Conservation (phyloP, 805 yeast genomes). For the Pichia sporocuriosa region DNA sequence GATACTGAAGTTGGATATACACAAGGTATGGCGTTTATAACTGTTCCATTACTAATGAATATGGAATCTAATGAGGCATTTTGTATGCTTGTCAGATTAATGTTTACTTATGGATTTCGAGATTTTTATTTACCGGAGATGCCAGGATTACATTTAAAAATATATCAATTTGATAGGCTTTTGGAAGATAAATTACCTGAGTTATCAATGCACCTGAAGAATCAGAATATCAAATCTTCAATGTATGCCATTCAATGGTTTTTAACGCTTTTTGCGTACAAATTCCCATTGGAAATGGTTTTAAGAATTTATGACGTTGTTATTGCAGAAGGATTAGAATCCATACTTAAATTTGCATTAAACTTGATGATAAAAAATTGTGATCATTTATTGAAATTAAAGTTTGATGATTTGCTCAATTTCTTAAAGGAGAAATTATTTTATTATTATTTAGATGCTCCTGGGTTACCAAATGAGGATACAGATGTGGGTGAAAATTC, state of each 20-base stretch:
- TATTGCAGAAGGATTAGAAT: conserved; percentile 86
- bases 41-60: conserved; percentile 77
- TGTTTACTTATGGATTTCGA: conserved; percentile 80
- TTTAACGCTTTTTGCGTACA: conserved; percentile 88
- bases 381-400: conserved; percentile 46
- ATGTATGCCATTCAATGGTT: conserved; percentile 99
- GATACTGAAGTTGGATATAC: conserved; percentile 96
- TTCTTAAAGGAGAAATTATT: conserved; percentile 78
- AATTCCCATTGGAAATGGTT: conserved; percentile 86
- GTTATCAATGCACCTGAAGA: conserved; percentile 64
- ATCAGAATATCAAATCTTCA: conserved; percentile 84
- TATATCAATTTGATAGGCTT: conserved; percentile 87
- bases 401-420: conserved; percentile 70
- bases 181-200: conserved; percentile 71
- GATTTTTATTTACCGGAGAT: conserved; percentile 77
- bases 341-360: conserved; percentile 75
- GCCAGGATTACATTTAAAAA: conserved; percentile 82
- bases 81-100: conserved; percentile 68
- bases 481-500: conserved; percentile 10
- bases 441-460: conserved; percentile 43
- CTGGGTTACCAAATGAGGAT: conserved; percentile 4
- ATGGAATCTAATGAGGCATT: conserved; percentile 82
- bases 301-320: conserved; percentile 81
- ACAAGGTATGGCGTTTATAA: conserved; percentile 94
- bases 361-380: conserved; percentile 72